Evolutionary conservation across 2,329 filamentous ascomycete genomes (phyloP).

Genomic region (Dothistroma pini): DNA sequence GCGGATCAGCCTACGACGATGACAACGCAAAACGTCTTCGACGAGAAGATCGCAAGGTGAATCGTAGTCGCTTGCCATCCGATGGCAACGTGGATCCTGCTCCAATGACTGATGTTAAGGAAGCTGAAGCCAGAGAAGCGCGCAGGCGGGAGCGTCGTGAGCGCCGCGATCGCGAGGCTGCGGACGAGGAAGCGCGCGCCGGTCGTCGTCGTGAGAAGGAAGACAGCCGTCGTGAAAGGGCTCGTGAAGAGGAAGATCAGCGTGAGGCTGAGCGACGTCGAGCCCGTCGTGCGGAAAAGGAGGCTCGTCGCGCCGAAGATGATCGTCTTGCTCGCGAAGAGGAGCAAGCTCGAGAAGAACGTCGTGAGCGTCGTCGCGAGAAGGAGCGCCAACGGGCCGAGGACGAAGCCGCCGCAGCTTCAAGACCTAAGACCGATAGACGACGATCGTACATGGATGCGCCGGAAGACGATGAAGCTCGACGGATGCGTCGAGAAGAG

Average conservation of each 20-base stretch:
- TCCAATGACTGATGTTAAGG: constrained; percentile 31
- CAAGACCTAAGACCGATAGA: constrained; percentile 29
- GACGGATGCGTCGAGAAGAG: constrained; percentile 42
- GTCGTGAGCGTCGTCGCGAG: constrained; percentile 31
- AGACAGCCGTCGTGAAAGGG: constrained; percentile 25
- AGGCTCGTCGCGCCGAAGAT: constrained; percentile 31
- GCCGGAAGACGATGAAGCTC: constrained; percentile 35
- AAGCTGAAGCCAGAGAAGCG: constrained; percentile 30
- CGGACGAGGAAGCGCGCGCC: constrained; percentile 22
- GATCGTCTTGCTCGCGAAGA: constrained; percentile 31
- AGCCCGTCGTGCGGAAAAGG: constrained; percentile 29
- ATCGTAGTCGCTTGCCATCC: constrained; percentile 29
- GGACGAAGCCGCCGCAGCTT: constrained; percentile 20
- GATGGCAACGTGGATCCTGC: constrained; percentile 31
- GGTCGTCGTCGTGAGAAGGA: constrained; percentile 28
- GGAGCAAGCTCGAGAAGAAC: constrained; percentile 28
- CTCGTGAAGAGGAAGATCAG: constrained; percentile 32
- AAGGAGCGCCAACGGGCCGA: constrained; percentile 24
- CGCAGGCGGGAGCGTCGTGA: constrained; percentile 36
- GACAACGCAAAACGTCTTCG: constrained; percentile 36
- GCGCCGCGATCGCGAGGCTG: constrained; percentile 24
- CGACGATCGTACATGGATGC: constrained; percentile 28
- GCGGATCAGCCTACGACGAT: constrained; percentile 32
- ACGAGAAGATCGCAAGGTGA: constrained; percentile 36
- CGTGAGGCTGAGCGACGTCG: constrained; percentile 27